These are phyloP conservation scores for Smallanthus sonchifolius DNA, from an alignment of 129 eudicot species.

Conservation along the genomic window DNA sequence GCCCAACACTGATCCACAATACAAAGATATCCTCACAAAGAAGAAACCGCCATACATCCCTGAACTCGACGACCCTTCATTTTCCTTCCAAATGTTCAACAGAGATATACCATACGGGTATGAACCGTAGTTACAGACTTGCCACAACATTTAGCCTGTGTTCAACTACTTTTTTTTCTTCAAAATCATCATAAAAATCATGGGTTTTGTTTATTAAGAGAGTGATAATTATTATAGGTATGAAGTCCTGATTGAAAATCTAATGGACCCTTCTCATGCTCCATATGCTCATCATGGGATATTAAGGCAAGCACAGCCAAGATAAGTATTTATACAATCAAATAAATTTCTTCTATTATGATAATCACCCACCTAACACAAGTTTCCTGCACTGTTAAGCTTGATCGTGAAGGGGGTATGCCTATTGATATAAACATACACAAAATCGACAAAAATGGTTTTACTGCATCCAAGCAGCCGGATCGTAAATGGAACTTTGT, in stretches of 20 bases:
- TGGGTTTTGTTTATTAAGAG: not conserved
- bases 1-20: not conserved
- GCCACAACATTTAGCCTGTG: not conserved
- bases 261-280: not conserved
- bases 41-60: not conserved
- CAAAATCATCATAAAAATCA: no score
- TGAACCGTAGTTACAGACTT: not conserved
- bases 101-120: not conserved
- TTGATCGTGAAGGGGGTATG: not conserved
- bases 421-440: not conserved
- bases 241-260: not conserved
- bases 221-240: not conserved
- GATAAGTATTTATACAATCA: not conserved
- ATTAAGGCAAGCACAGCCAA: not conserved
- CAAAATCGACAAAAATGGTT: not conserved
- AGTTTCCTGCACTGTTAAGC: not conserved
- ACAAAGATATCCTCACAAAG: not conserved
- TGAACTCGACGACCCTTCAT: not conserved
- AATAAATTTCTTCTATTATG: not conserved
- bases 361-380: not conserved
- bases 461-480: not conserved
- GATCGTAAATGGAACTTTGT: not conserved
- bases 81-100: not conserved
- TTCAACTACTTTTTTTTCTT: not conserved
- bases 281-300: not conserved